Percentiles rank a stretch among this genome's conserved stretches.
phyloP scores from a whole-genome alignment of 1,284 basidiomycete genomes.

The Moesziomyces parantarcticus region DNA sequence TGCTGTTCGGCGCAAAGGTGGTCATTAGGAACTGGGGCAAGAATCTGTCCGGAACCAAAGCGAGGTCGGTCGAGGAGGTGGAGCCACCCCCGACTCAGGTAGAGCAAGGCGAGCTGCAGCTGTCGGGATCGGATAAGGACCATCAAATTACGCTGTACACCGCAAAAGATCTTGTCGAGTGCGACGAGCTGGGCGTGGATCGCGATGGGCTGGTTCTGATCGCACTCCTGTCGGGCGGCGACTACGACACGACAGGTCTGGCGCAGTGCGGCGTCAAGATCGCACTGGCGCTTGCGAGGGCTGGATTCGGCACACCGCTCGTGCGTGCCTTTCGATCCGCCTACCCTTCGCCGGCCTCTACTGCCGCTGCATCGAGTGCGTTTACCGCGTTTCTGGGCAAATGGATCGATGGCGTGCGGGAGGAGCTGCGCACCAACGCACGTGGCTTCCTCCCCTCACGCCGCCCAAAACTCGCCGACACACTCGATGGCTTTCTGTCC shows the following conservation, averaged over 20 bases:
- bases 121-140: conserved; percentile 29
- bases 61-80: conserved; percentile 14
- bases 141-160: conserved; percentile 19
- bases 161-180: conserved; percentile 7
- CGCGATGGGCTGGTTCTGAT: conserved; percentile 84
- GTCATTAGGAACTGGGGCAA: conserved; percentile 77
- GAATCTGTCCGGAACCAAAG: conserved; percentile 32
- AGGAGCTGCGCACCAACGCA: conserved; percentile 53
- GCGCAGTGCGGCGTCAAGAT: conserved; percentile 63
- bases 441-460: conserved; percentile 28
- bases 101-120: neutral
- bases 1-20: conserved; percentile 85
- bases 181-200: conserved; percentile 70
- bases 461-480: conserved; percentile 41
- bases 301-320: conserved; percentile 71
- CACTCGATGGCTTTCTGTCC: conserved; percentile 19
- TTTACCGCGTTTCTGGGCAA: conserved; percentile 30
- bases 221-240: conserved; percentile 86
- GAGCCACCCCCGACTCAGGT: conserved; percentile 1
- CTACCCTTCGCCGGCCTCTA: conserved; percentile 16
- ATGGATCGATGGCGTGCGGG: conserved; percentile 42
- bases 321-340: conserved; percentile 71
- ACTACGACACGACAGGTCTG: conserved; percentile 75
- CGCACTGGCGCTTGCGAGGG: conserved; percentile 70
- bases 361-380: neutral